Evolutionary conservation across 169 alveolate species (phyloP), one percentile per base, ranked within the genome.

Genomic region (Plasmodium falciparum): DNA sequence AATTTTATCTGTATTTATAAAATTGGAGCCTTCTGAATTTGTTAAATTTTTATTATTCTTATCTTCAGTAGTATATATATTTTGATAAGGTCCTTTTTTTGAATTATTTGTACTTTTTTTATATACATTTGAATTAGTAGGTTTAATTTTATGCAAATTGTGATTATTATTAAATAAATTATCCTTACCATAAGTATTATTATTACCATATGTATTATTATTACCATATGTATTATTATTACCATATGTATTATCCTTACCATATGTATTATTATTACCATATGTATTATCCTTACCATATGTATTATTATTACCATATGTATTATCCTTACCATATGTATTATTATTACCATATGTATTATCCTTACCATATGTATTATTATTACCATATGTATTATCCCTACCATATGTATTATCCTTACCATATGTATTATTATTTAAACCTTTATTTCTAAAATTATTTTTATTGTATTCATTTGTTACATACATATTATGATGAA

Each of bases 401-500:
- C 12, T 65, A 65, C n/a, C n/a, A 65, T 29, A 5, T 2, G 11
- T 65, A 65, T 29, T 65, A 24, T 26, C 33, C n/a, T 12, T 29
- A 39, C 43, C 33, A 65, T 24, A 29, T 11, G 11, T 24, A 63
- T 26, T 63, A 49, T 63, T 63, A 63, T 59, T 61, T 43, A 59
- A n/a, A 61, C 22, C 62, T 29, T 74, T 59, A 74, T 66, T 74
- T 50, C 17, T 61, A 74, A 17, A 15, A 29, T 39, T 50, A 11
- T 61, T 65, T 52, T 24, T 74, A 17, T 17, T 29, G 62, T 50
- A 33, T 12, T 13, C 1, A 29, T 74, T 2, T 59, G 17, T 17
- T 11, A 58, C 62, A 26, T 61, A 50, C 17, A 29, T 15, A 59
- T 33, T 43, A 6, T 20, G 20, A 6, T 74, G 50, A 26, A n/a